Base-by-base conservation (phyloP, 2,329 filamentous ascomycete genomes). In the Penicillium hesseltinei region DNA sequence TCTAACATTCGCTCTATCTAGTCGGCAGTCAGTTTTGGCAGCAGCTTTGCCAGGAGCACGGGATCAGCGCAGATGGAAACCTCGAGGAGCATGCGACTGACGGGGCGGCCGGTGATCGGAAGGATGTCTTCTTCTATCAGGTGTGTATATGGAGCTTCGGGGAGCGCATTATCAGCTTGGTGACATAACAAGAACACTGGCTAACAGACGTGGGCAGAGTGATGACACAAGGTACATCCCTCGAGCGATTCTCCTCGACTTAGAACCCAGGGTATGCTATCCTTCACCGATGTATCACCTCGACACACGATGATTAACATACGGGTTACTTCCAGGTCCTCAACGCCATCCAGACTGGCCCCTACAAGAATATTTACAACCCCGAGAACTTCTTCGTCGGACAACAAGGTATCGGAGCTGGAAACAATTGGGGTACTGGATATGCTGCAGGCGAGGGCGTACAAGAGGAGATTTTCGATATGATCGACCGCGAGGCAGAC, bases 21-120 rank as follows among this genome's bases (percentile, higher is more conserved):
- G 92, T 97, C 75, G 94, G 94, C 59, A 93, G 91, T 71, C 91
- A 97, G 74, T 99, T 99, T 79, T 99, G 94, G 94, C 93, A 97
- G 76, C 94, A 97, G 78, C 85, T 97, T 59, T 99, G 94, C 77
- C 89, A 93, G 74, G 94, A 99, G 78, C 94, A 99, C 74, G 94
- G 95, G 61, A 99, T 99, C 79, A 96, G 89, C 71, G 91, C 94
- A 73, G 92, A 97, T 78, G 94, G 94, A 57, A 97, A 97, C 74
- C 84, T 99, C 57, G 92, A 97, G 74, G 92, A 97, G 75, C 97
- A 97, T 80, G 94, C 94, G 71, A 97, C 92, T 49, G 94, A 97
- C 76, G 94, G 94, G 23, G 53, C 53, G 10, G 53, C 53, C 71
- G 92, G 93, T 65, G 94, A 99, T 78, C 88, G 94, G 68, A 99